phyloP scores from a whole-genome alignment of 2,329 filamentous ascomycete genomes.

The Beauveria asiatica region DNA sequence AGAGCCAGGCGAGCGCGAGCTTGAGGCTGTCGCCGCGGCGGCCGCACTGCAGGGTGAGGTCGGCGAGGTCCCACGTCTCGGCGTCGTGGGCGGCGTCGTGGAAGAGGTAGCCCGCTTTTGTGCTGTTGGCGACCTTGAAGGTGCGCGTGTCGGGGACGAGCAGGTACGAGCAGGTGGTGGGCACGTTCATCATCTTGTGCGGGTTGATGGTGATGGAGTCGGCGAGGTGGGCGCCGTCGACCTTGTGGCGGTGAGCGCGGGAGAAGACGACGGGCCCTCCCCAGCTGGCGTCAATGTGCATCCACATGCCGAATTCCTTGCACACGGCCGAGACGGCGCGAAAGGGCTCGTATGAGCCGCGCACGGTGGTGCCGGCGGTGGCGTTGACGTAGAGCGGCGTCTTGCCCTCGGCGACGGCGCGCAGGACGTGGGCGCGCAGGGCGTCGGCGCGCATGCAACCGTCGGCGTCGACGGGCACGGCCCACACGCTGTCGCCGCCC shows the following conservation, averaged over 20 bases:
- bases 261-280: conserved; percentile 79
- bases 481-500: conserved; percentile 63
- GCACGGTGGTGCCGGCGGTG: conserved; percentile 88
- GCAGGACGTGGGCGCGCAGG: conserved; percentile 53
- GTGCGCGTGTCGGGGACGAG: conserved; percentile 65
- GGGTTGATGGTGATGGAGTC: conserved; percentile 84
- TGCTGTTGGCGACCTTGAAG: conserved; percentile 77
- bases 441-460: conserved; percentile 64
- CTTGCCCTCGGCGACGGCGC: conserved; percentile 56
- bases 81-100: conserved; percentile 42
- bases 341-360: conserved; percentile 83
- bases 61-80: conserved; percentile 81
- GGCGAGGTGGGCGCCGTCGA: conserved; percentile 64
- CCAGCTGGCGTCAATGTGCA: conserved; percentile 91
- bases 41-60: conserved; percentile 89
- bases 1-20: conserved; percentile 79
- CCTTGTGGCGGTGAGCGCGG: conserved; percentile 49
- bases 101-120: conserved; percentile 81
- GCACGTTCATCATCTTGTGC: conserved; percentile 94
- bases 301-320: conserved; percentile 66
- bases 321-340: conserved; percentile 61
- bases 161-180: conserved; percentile 84
- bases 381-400: conserved; percentile 93
- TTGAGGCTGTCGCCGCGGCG: conserved; percentile 80
- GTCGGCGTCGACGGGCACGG: conserved; percentile 61